Evolutionary conservation across 805 yeast species (phyloP), one percentile per base, ranked within the genome.

Genomic region (Metschnikowia similis): DNA sequence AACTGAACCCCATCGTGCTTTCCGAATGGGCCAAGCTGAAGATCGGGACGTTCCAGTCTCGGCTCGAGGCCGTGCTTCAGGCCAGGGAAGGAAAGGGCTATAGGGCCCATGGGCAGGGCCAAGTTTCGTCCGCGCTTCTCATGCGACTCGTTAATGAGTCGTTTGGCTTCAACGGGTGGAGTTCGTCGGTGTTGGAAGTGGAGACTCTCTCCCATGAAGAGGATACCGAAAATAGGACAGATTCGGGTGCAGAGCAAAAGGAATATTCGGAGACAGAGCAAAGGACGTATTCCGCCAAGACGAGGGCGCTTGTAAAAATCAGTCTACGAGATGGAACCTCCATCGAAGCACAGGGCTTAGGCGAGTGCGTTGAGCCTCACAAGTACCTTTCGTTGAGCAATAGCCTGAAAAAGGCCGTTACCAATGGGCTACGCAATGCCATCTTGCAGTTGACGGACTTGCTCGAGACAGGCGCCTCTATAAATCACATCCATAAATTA

Each of bases 111-210:
- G 47, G 50, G 11, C 34, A 41, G 39, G 26, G 37, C 9, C 36
- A 47, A 1, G 49, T 55, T 1, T 45, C 57, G 17, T 51, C 57
- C 40, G 41, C 56, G 14, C 38, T 49, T 35, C 41, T 54, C 30
- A 40, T 75, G 7, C 62, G 63, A 11, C 60, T 74, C 49, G 81
- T 82, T 1, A 81, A 81, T 51, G 79, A 75, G 35, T 63, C 74
- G 0, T 81, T 80, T 63, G 85, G 85, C 0, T 77, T 66, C 58
- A 70, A 79, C 52, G 85, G 86, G 8, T 82, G 86, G 86, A 70
- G 75, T 6, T 67, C 77, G 31, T 71, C 71, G 43, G 64, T 81
- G 1, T 28, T 71, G 10, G 62, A 59, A 4, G 63, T 61, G 35
- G 50, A 48, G 2, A 47, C 48, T 8, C 54, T 60, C 21, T 47